These are phyloP conservation scores for Centella asiatica DNA, from an alignment of 129 eudicot genomes.

Conservation along the genomic window DNA sequence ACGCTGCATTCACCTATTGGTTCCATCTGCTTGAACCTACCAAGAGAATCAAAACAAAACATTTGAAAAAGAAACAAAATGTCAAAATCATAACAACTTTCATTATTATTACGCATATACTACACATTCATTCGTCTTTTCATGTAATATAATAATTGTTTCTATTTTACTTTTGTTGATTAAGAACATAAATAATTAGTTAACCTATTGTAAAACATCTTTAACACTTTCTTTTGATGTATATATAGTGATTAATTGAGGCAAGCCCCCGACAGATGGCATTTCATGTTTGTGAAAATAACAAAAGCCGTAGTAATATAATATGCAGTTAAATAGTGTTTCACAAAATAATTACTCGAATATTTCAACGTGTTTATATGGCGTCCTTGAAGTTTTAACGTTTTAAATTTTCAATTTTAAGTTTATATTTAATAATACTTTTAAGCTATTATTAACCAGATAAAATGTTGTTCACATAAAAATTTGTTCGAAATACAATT, in stretches of 20 bases:
- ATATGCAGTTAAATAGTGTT: too few relatives aligned
- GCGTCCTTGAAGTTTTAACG: too few relatives aligned
- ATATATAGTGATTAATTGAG: conserved; percentile 9
- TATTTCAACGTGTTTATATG: too few relatives aligned
- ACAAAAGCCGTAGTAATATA: too few relatives aligned
- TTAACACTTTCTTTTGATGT: conserved; percentile 10
- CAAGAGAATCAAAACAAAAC: conserved; percentile 29
- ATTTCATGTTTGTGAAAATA: conserved; percentile 28
- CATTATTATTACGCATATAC: not conserved
- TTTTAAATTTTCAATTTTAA: too few relatives aligned
- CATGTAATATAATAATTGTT: conserved; percentile 2
- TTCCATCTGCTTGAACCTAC: conserved; percentile 23
- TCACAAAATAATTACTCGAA: too few relatives aligned
- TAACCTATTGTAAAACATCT: conserved; percentile 12
- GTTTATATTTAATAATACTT: too few relatives aligned
- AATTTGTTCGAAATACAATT: too few relatives aligned
- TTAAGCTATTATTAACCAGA: too few relatives aligned
- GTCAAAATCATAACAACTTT: conserved; percentile 26
- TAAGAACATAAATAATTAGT: not conserved
- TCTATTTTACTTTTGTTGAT: conserved; percentile 5
- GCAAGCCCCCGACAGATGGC: conserved; percentile 27
- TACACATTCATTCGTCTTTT: not conserved
- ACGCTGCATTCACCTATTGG: conserved; percentile 23
- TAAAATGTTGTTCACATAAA: too few relatives aligned
- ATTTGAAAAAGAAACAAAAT: conserved; percentile 18